phyloP scores from a whole-genome alignment of 768 basidiomycete genomes.

The Termitomyces sp. region DNA sequence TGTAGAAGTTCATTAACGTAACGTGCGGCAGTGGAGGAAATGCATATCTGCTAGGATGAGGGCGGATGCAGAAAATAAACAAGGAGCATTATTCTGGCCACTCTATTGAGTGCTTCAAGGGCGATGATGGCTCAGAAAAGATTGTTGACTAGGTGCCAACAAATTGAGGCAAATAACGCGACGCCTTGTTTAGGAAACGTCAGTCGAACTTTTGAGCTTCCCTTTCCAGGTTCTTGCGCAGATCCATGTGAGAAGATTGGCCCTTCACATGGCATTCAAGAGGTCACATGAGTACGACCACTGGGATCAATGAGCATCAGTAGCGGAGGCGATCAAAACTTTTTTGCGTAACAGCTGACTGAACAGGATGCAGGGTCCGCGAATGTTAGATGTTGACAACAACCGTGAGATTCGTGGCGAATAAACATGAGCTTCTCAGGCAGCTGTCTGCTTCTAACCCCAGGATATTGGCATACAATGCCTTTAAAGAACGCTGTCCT shows the following conservation, averaged over 20 bases:
- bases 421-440: constrained; percentile 5
- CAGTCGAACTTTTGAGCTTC: too few species aligned
- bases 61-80: background rate
- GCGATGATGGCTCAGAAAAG: background rate
- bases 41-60: background rate
- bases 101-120: background rate
- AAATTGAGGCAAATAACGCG: constrained; percentile 5
- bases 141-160: background rate
- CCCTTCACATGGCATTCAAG: background rate
- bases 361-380: constrained; percentile 2
- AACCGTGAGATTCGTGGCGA: constrained; percentile 7
- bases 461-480: background rate
- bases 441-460: background rate
- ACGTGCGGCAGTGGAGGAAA: background rate
- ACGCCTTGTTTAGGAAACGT: background rate
- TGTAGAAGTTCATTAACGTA: constrained; percentile 33
- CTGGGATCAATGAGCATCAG: background rate
- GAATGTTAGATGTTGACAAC: constrained; percentile 5
- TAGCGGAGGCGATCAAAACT: background rate
- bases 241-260: background rate
- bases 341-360: background rate
- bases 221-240: background rate
- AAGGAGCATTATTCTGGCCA: constrained; percentile 1
- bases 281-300: background rate
- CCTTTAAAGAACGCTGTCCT: constrained; percentile 5